Percentiles rank a stretch among this genome's conserved stretches.
Evolutionary conservation across 495 filamentous ascomycete genomes (phyloP).

Genomic region (Aspergillus kassunensis): DNA sequence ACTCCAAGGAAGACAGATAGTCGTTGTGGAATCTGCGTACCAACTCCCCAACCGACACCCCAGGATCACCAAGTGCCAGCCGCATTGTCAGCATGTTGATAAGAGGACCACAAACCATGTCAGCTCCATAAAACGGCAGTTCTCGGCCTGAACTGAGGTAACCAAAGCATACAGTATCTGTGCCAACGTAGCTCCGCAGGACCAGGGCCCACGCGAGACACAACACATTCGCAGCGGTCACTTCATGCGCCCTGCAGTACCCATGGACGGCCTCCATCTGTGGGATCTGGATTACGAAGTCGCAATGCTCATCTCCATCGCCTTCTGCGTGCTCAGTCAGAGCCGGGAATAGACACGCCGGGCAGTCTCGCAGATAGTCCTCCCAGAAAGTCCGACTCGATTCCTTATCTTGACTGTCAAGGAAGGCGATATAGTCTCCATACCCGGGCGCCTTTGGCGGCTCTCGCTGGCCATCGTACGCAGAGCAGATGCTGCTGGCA

Average conservation of each 20-base stretch:
- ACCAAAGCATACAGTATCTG: constrained; percentile 34
- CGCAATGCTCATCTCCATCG: too few relatives aligned
- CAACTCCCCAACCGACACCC: too few relatives aligned
- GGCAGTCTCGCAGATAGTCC: too few relatives aligned
- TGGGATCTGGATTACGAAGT: too few relatives aligned
- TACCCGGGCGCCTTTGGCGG: too few relatives aligned
- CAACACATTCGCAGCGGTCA: background rate
- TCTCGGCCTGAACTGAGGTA: constrained; percentile 30
- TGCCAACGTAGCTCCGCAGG: background rate
- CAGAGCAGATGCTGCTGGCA: too few relatives aligned
- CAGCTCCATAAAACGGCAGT: constrained; percentile 5
- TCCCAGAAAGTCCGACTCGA: too few relatives aligned
- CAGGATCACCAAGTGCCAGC: background rate
- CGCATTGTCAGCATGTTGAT: background rate
- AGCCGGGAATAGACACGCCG: too few relatives aligned
- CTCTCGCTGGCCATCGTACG: too few relatives aligned
- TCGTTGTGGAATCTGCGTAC: background rate
- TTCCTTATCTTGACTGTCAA: too few relatives aligned
- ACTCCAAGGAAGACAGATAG: background rate
- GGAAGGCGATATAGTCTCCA: too few relatives aligned
- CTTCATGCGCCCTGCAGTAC: background rate
- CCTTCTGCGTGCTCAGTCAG: too few relatives aligned
- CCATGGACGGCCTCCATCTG: background rate
- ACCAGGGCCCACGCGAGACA: background rate
- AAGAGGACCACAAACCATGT: background rate